These are phyloP conservation scores for Boletellus sp. DNA, from an alignment of 768 basidiomycete genomes.

Conservation along the genomic window DNA sequence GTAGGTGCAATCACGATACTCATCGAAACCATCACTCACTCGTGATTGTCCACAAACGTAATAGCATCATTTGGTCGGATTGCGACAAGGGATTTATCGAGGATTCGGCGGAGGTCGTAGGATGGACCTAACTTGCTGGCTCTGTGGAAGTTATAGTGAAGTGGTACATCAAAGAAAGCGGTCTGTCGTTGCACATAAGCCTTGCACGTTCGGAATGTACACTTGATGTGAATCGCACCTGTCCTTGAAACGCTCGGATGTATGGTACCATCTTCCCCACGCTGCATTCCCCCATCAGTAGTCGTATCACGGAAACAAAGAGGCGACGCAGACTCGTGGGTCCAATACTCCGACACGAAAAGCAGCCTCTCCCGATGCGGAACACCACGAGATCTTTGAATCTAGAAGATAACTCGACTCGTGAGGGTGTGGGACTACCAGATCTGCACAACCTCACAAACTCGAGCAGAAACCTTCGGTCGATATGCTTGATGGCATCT, in stretches of 20 bases:
- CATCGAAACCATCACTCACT: slow-evolving; percentile 45
- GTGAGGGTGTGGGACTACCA: neutral
- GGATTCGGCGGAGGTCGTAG: slow-evolving; percentile 75
- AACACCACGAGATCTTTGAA: slow-evolving; percentile 47
- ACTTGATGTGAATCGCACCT: slow-evolving; percentile 39
- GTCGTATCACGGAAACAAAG: neutral
- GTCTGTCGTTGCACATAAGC: slow-evolving; percentile 43
- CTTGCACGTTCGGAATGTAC: neutral
- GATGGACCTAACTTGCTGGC: slow-evolving; percentile 65
- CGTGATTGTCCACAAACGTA: slow-evolving; percentile 88
- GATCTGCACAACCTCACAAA: slow-evolving; percentile 49
- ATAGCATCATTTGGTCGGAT: slow-evolving; percentile 76
- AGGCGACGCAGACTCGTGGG: slow-evolving; percentile 48
- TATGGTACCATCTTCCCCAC: slow-evolving; percentile 52
- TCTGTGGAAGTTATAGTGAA: slow-evolving; percentile 78
- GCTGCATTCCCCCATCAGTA: slow-evolving; percentile 27
- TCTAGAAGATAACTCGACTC: slow-evolving; percentile 31
- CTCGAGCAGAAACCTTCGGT: slow-evolving; percentile 59
- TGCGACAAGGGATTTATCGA: slow-evolving; percentile 66
- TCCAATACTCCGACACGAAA: slow-evolving; percentile 80
- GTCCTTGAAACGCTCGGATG: slow-evolving; percentile 59
- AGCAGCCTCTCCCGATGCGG: slow-evolving; percentile 54
- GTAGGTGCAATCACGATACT: neutral
- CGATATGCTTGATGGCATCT: slow-evolving; percentile 91
- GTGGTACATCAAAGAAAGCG: slow-evolving; percentile 87